Percentiles rank a stretch among this genome's conserved stretches.
These are phyloP conservation scores for Mycocentrospora acerina DNA, from an alignment of 2,329 filamentous ascomycete species.

Conservation along the genomic window DNA sequence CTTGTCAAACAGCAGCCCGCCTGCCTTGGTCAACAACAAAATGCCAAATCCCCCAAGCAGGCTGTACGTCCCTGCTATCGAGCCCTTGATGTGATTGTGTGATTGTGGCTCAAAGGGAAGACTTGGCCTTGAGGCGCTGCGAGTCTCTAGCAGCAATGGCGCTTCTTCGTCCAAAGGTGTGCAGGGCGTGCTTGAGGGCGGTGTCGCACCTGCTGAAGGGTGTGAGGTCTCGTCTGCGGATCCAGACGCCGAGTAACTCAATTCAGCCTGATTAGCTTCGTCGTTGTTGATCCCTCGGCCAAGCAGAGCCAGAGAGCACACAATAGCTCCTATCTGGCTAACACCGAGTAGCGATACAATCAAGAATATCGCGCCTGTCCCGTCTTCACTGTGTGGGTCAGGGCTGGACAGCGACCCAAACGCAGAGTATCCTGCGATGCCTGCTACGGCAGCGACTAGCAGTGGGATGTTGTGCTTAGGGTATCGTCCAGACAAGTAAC, in stretches of 20 bases:
- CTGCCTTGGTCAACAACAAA: constrained; percentile 84
- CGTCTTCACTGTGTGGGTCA: constrained; percentile 70
- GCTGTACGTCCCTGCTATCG: constrained; percentile 92
- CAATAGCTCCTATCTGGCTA: constrained; percentile 94
- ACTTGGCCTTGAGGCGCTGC: constrained; percentile 13
- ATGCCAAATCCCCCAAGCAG: constrained; percentile 89
- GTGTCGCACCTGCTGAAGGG: constrained; percentile 37
- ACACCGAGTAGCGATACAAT: constrained; percentile 81
- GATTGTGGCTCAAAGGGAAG: constrained; percentile 23
- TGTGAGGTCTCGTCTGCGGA: constrained; percentile 21
- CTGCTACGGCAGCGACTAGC: constrained; percentile 68
- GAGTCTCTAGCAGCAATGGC: constrained; percentile 23
- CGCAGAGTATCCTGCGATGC: constrained; percentile 73
- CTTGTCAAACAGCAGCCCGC: constrained; percentile 81
- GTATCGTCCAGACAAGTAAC: constrained; percentile 74
- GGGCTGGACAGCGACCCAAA: constrained; percentile 79
- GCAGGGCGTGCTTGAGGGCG: constrained; percentile 31
- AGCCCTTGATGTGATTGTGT: constrained; percentile 74
- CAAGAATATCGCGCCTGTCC: constrained; percentile 68
- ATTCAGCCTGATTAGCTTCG: constrained; percentile 22
- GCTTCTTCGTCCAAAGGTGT: constrained; percentile 32
- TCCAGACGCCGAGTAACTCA: constrained; percentile 5
- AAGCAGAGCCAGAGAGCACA: constrained; percentile 88
- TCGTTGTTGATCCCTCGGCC: constrained; percentile 72
- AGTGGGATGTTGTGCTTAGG: constrained; percentile 70